Conservation (phyloP, 345 rosid genomes). For the Populus deltoides region DNA sequence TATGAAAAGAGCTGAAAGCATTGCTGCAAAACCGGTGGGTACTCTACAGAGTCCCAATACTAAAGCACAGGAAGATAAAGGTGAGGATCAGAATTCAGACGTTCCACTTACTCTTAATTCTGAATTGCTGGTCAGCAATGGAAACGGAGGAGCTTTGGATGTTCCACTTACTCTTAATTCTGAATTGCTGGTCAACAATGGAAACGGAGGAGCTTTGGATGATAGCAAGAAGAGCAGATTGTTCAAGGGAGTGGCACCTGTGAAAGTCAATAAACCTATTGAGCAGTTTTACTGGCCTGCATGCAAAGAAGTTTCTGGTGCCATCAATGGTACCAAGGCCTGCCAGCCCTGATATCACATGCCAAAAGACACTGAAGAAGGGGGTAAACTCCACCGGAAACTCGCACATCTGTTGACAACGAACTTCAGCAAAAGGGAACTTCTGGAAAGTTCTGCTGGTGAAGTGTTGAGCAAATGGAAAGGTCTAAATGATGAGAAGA, state of each 20-base stretch:
- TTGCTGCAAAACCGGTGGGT: conserved; percentile 22
- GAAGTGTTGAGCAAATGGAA: conserved; percentile 68
- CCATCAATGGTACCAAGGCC: conserved; percentile 69
- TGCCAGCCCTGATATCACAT: conserved; percentile 71
- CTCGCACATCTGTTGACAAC: conserved; percentile 61
- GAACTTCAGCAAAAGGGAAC: conserved; percentile 54
- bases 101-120: conserved; percentile 20
- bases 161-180: too few species aligned
- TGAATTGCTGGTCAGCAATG: conserved; percentile 49
- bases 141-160: conserved; percentile 34
- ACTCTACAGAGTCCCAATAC: conserved; percentile 2
- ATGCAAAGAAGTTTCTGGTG: conserved; percentile 70
- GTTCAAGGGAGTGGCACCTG: conserved; percentile 43
- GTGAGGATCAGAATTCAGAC: conserved; percentile 32
- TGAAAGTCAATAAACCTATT: conserved; percentile 56
- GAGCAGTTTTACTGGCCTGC: conserved; percentile 93
- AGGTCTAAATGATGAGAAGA: conserved; percentile 55
- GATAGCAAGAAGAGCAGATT: conserved; percentile 51
- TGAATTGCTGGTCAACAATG: too few species aligned
- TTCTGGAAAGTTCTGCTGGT: conserved; percentile 48
- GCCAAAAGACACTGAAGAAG: conserved; percentile 56
- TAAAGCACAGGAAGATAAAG: conserved; percentile 35
- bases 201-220: too few species aligned
- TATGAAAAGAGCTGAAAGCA: conserved; percentile 41
- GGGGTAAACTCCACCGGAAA: conserved; percentile 74